A percentile compares a stretch with the other conserved stretches of the same genome.
phyloP scores from a whole-genome alignment of 2,329 filamentous ascomycete genomes.

The Allantophomopsis cytisporea region DNA sequence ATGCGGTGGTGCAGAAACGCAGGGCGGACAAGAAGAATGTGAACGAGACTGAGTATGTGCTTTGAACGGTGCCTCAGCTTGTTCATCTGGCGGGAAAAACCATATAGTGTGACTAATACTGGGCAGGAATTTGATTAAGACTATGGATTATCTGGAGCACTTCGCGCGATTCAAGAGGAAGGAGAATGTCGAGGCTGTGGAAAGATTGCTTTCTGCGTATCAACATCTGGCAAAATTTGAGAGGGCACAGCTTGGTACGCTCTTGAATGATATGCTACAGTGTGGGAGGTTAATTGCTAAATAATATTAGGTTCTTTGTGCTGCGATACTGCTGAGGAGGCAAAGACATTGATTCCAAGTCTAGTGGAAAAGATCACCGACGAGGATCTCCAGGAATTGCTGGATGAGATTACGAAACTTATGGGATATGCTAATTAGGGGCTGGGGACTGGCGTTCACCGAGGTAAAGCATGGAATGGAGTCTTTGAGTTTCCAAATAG shows the following conservation, averaged over 20 bases:
- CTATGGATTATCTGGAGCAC: conserved; percentile 81
- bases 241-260: conserved; percentile 73
- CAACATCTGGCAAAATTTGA: conserved; percentile 83
- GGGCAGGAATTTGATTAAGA: conserved; percentile 65
- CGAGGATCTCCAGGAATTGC: conserved; percentile 72
- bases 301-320: conserved; percentile 61
- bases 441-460: no score
- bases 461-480: no score
- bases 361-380: conserved; percentile 82
- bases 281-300: no score
- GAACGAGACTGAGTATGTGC: conserved; percentile 67
- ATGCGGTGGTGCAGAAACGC: conserved; percentile 72
- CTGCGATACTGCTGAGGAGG: conserved; percentile 87
- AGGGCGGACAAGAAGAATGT: conserved; percentile 69
- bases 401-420: conserved; percentile 84
- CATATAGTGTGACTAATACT: not conserved
- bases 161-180: conserved; percentile 95
- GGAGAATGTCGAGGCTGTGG: conserved; percentile 89
- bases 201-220: conserved; percentile 69
- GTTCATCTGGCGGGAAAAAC: conserved; percentile 1
- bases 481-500: no score
- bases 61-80: conserved; percentile 1
- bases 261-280: not conserved
- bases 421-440: conserved; percentile 15
- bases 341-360: conserved; percentile 88